Evolutionary conservation across 768 basidiomycete species (phyloP).

Genomic region (Amanita subjunquillea): DNA sequence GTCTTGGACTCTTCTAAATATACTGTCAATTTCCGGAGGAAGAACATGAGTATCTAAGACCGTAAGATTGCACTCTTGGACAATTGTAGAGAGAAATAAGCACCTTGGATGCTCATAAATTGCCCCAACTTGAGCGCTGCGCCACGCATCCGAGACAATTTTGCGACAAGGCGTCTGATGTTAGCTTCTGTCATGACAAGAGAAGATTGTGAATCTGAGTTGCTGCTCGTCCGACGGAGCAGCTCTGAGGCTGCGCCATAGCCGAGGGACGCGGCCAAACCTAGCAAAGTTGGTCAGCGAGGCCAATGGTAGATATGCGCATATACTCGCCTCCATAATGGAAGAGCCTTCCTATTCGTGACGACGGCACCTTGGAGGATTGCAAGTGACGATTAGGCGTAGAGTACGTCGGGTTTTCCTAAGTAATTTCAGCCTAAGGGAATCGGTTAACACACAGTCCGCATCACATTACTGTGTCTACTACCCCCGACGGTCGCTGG

Average conservation of each 20-base stretch:
- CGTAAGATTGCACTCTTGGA: not conserved
- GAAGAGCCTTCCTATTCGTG: conserved; percentile 78
- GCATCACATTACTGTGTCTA: not conserved
- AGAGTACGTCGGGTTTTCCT: not conserved
- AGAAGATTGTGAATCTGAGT: conserved; percentile 25
- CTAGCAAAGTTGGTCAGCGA: conserved; percentile 28
- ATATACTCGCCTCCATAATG: conserved; percentile 75
- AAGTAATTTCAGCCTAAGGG: not conserved
- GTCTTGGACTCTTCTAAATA: conserved; percentile 88
- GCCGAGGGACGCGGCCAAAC: conserved; percentile 81
- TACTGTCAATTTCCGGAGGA: conserved; percentile 78
- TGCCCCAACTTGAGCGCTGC: conserved; percentile 96
- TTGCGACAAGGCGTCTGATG: conserved; percentile 79
- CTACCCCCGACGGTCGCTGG: not conserved
- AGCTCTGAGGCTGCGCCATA: conserved; percentile 87
- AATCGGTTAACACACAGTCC: not conserved
- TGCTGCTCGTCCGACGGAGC: conserved; percentile 51
- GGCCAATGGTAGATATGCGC: not conserved
- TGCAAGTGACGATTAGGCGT: conserved; percentile 38
- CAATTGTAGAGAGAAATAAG: not conserved
- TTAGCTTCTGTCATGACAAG: conserved; percentile 90
- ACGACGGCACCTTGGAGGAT: conserved; percentile 86
- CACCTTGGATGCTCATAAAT: conserved; percentile 93
- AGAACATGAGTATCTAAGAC: conserved; percentile 78
- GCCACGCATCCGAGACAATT: conserved; percentile 92